Base-by-base conservation (phyloP, 352 stramenopile species). In the Elongisporangium anandrum region DNA sequence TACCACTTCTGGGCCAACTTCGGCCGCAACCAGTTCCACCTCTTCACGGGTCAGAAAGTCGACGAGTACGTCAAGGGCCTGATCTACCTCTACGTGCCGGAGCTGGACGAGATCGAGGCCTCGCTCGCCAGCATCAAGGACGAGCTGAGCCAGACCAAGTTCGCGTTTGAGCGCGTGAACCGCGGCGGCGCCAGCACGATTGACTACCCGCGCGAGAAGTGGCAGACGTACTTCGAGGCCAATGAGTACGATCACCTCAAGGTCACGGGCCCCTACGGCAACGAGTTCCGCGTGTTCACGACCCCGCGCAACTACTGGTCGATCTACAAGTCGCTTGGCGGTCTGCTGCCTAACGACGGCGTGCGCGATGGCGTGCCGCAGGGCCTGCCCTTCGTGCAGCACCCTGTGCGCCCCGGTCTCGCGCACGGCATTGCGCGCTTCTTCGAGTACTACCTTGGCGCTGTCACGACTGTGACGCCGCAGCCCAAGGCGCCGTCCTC, bases 1-100 rank as follows among this genome's bases (percentile, higher is more conserved):
- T 87, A 83, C 62, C 77, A 88, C 60, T 85, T 88, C 56, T 87
- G 79, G 72, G 79, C 77, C 57, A 90, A 90, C 54, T 87, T 75
- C 34, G 80, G 73, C 0, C 76, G 79, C 60, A 81, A 86, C 64
- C 80, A 90, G 66, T 90, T 90, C 61, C 80, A 90, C 56, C 57
- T 90, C 23, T 88, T 90, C 63, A 87, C 80, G 23, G 54, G 75
- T 26, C 77, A 90, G 63, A 57, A 70, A 45, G 74, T 82, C 60
- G 65, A 75, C 63, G 78, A 90, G 61, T 76, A 68, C 57, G 82
- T 90, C 52, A 70, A 80, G 24, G 78, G 73, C 38, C 56, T 59
- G 20, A 87, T 88, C 63, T 83, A 72, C 56, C 64, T 90, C 23
- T 90, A 86, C 60, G 79, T 85, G 57, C 67, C 75, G 2, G 65